Evolutionary conservation across 176 grass and related monocot species (phyloP), one percentile per base, ranked within the genome.

Genomic region (Triticum monococcum): DNA sequence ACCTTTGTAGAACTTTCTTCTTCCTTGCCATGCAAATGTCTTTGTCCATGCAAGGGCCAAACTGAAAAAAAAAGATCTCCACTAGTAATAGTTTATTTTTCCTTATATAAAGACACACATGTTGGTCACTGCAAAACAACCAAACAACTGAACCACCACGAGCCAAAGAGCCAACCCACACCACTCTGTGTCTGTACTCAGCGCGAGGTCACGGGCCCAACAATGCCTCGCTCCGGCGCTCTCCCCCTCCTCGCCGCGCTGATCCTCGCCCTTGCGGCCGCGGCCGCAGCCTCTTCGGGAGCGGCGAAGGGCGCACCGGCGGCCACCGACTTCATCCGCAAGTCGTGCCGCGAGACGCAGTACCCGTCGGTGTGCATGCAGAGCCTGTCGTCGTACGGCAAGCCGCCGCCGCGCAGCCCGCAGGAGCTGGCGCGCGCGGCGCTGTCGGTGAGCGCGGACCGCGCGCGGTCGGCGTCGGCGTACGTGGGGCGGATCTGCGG

Each of bases 361-460:
- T 96, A 91, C 87, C 97, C 94, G 22, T 78, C 86, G 43, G 85
- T 99, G 88, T 99, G 97, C 90, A 43, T 85, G 79, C 87, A 91
- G 86, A 94, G 90, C 61, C 89, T 99, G 66, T 72, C 94, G 7
- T 50, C 92, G 77, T 96, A 94, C 85, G 79, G 43, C 20, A 20
- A 28, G 8, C 31, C 81, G 35, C 81, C 92, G 31, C 96, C 89
- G 61, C 85, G 83, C 65, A 96, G 91, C 85, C 88, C 88, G 11
- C 84, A 77, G 23, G 92, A 96, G 66, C 94, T 99, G 28, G 97
- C 97, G 16, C 94, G 85, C n/a, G 92, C 87, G 1, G 97, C 97
- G 64, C 88, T 99, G 16, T 25, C 92, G 18, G 92, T 94, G 77
- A 94, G 93, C 82, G 90, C 89, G 4, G 97, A 99, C 75, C 87